phyloP scores from a whole-genome alignment of 495 filamentous ascomycete genomes.

The Rhypophila decipiens region DNA sequence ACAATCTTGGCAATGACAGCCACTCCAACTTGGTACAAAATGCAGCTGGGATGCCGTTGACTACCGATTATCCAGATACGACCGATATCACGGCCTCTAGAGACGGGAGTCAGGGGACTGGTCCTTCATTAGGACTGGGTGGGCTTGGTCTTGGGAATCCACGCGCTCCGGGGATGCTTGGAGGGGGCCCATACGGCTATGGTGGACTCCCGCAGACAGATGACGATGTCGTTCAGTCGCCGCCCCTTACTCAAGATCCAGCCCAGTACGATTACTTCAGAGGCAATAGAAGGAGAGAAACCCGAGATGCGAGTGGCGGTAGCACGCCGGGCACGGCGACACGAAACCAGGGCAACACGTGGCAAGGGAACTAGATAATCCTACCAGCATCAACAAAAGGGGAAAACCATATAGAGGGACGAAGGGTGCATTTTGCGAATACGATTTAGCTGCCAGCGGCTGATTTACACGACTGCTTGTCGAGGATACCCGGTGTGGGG shows the following conservation, averaged over 20 bases:
- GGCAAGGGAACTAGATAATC: constrained; percentile 22
- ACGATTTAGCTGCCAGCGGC: not conserved
- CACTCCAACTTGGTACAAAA: constrained; percentile 35
- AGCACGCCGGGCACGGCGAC: constrained; percentile 13
- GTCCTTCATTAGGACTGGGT: constrained; percentile 4
- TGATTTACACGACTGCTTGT: not conserved
- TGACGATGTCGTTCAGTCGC: constrained; percentile 27
- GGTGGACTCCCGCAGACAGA: constrained; percentile 44
- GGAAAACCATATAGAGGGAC: not conserved
- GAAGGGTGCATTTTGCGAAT: not conserved
- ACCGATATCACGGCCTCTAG: constrained; percentile 15
- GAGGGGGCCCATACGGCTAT: constrained; percentile 48
- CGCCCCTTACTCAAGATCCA: constrained; percentile 13
- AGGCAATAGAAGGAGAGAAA: constrained; percentile 9
- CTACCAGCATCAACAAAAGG: constrained; percentile 3
- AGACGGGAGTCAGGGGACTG: constrained; percentile 28
- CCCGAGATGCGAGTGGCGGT: constrained; percentile 4
- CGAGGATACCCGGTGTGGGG: not conserved
- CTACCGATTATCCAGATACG: constrained; percentile 17
- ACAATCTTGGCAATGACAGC: constrained; percentile 38
- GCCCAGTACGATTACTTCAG: constrained; percentile 32
- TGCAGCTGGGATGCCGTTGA: constrained; percentile 34
- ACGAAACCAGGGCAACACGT: constrained; percentile 8
- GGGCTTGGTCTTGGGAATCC: constrained; percentile 15
- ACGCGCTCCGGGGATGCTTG: constrained; percentile 35